Conservation (phyloP, 2,329 filamentous ascomycete species). For the Clarireedia hainanense region DNA sequence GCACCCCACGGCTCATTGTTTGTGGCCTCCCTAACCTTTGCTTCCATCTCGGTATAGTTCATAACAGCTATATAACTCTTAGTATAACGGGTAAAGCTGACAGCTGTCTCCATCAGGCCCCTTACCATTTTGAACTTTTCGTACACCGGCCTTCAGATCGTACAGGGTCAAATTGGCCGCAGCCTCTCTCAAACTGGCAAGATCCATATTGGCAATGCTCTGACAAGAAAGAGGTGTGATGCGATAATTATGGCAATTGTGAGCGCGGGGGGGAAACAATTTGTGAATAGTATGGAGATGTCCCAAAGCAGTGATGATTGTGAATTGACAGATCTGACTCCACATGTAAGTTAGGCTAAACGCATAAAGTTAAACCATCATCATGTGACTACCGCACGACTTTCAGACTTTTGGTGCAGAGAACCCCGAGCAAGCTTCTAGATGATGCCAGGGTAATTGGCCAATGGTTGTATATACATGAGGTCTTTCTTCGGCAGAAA, state of each 20-base stretch:
- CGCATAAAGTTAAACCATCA: neutral
- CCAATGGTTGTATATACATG: no score
- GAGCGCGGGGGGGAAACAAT: slow-evolving; percentile 8
- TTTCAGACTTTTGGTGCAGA: neutral
- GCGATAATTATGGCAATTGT: neutral
- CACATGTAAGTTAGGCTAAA: neutral
- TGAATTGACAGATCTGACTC: neutral
- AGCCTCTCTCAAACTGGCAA: slow-evolving; percentile 59
- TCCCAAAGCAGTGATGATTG: slow-evolving; percentile 1
- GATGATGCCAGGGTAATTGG: no score
- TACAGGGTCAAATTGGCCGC: slow-evolving; percentile 67
- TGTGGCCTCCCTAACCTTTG: slow-evolving; percentile 87
- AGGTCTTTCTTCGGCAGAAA: no score
- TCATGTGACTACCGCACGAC: neutral
- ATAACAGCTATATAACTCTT: slow-evolving; percentile 51
- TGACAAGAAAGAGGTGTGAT: neutral
- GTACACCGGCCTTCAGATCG: slow-evolving; percentile 67
- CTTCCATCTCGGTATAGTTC: slow-evolving; percentile 72
- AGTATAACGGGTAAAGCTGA: slow-evolving; percentile 16
- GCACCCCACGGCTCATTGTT: slow-evolving; percentile 94
- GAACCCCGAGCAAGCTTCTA: no score
- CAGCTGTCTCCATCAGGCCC: slow-evolving; percentile 19
- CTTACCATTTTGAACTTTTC: slow-evolving; percentile 72
- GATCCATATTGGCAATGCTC: slow-evolving; percentile 46
- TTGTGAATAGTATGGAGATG: slow-evolving; percentile 8